Conservation (phyloP, 2,329 filamentous ascomycete genomes). For the Blastomyces emzantsi region DNA sequence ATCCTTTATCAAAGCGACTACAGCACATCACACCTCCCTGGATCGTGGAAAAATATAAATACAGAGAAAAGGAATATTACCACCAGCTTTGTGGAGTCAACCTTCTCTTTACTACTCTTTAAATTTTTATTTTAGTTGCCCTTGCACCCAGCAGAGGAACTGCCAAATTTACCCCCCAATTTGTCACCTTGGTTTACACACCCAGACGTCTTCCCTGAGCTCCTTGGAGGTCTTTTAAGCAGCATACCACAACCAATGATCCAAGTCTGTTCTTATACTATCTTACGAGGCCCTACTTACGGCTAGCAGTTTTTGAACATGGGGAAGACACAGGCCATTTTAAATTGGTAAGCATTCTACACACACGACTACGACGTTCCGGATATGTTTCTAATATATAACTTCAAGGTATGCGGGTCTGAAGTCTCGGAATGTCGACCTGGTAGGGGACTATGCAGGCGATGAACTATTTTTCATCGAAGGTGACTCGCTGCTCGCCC, state of each 20-base stretch:
- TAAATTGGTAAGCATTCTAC: not conserved
- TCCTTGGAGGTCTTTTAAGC: not conserved
- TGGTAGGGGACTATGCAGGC: constrained; percentile 68
- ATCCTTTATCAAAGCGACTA: not conserved
- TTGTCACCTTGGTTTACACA: not conserved
- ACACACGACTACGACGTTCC: not conserved
- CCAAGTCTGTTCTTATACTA: not conserved
- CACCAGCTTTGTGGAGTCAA: not conserved
- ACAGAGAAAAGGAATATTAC: not conserved
- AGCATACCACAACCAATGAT: not conserved
- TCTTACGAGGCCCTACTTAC: not conserved
- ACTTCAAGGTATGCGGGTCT: constrained; percentile 35
- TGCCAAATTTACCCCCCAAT: not conserved
- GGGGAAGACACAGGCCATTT: not conserved
- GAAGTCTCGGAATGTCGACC: constrained; percentile 46
- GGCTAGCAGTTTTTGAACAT: not conserved
- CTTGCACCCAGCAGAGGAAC: not conserved
- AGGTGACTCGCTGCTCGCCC: constrained; percentile 60
- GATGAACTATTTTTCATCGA: constrained; percentile 64
- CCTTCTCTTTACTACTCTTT: not conserved
- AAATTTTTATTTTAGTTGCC: not conserved
- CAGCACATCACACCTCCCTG: not conserved
- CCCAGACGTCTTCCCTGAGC: not conserved
- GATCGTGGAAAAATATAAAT: not conserved
- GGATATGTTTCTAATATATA: constrained; percentile 1